phyloP scores from a whole-genome alignment of 2,329 filamentous ascomycete genomes.

The Calcarisporium arbuscula region DNA sequence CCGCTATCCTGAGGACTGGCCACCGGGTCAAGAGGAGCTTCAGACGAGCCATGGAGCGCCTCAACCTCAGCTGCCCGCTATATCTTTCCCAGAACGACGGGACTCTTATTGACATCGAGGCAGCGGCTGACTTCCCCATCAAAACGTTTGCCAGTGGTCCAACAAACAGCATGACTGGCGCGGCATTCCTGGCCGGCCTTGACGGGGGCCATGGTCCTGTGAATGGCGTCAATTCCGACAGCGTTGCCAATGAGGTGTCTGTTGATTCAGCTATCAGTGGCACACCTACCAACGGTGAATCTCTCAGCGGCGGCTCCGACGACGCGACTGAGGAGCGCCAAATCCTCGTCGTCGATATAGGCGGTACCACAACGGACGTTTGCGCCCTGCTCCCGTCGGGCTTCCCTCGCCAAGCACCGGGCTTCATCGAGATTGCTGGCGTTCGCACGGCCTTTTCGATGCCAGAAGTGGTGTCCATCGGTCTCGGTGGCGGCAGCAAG shows the following conservation, averaged over 20 bases:
- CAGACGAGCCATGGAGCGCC: conserved; percentile 35
- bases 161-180: conserved; percentile 48
- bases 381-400: conserved; percentile 51
- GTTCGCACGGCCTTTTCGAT: conserved; percentile 54
- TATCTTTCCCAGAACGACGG: conserved; percentile 50
- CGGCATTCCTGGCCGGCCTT: conserved; percentile 46
- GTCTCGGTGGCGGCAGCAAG: conserved; percentile 46
- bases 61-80: conserved; percentile 35
- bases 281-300: no score
- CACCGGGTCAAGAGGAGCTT: conserved; percentile 41
- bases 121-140: conserved; percentile 42
- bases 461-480: conserved; percentile 50
- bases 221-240: no score
- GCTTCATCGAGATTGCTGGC: conserved; percentile 51
- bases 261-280: no score
- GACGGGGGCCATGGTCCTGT: conserved; percentile 22
- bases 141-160: conserved; percentile 48
- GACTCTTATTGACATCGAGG: conserved; percentile 40
- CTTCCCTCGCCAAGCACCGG: conserved; percentile 53
- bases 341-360: conserved; percentile 49
- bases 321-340: conserved; percentile 17
- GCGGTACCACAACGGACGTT: conserved; percentile 56
- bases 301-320: not conserved
- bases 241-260: no score
- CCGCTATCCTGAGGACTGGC: conserved; percentile 42